A percentile compares a stretch with the other conserved stretches of the same genome.
Conservation (phyloP, 2,329 filamentous ascomycete species). For the Fusarium chaquense region DNA sequence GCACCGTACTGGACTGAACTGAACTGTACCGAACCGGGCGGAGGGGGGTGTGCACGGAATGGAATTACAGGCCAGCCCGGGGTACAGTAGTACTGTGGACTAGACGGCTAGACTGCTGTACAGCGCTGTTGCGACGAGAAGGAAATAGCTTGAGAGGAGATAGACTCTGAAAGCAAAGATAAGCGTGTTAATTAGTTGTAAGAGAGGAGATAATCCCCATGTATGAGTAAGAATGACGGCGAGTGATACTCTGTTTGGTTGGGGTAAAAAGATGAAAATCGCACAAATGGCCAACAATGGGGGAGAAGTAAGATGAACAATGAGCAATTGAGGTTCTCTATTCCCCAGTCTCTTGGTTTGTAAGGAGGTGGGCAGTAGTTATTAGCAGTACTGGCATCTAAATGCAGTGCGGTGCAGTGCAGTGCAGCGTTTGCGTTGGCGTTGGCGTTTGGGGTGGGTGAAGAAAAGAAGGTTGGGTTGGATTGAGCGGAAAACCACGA, state of each 20-base stretch:
- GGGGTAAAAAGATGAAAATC: constrained; percentile 9
- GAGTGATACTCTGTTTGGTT: constrained; percentile 6
- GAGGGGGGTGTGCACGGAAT: constrained; percentile 47
- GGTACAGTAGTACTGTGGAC: constrained; percentile 29
- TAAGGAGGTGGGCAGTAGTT: neutral
- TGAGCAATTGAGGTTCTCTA: constrained; percentile 26
- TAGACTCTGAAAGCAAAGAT: neutral
- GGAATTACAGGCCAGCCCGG: constrained; percentile 41
- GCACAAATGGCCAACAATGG: constrained; percentile 15
- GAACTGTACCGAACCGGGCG: constrained; percentile 19
- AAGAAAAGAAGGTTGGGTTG: neutral
- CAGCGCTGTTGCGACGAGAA: constrained; percentile 18
- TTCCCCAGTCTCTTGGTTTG: constrained; percentile 16
- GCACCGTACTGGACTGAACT: constrained; percentile 5
- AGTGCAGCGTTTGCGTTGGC: constrained; percentile 13
- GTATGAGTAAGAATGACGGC: constrained; percentile 7
- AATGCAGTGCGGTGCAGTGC: constrained; percentile 8
- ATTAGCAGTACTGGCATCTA: neutral
- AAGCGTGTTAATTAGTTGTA: constrained; percentile 6
- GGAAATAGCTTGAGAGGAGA: constrained; percentile 8
- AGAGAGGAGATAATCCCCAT: constrained; percentile 7
- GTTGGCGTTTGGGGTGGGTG: neutral
- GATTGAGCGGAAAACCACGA: neutral
- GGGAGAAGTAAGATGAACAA: constrained; percentile 16
- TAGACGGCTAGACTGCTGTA: constrained; percentile 9